Evolutionary conservation across 768 basidiomycete genomes (phyloP).

Genomic region (Russula emetica): DNA sequence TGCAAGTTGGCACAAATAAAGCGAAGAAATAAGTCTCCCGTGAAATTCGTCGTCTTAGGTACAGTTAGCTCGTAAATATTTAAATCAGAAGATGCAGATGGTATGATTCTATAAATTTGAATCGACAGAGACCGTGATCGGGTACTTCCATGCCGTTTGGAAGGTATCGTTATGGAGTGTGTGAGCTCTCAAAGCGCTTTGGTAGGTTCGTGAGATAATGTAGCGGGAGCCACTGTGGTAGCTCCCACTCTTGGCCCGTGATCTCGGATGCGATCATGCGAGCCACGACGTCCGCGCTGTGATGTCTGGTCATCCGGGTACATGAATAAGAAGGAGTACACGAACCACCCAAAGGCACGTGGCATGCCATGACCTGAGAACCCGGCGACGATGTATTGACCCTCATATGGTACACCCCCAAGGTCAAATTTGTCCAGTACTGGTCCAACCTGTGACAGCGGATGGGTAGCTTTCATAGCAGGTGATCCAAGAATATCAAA

Average conservation of each 20-base stretch:
- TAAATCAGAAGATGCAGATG: neutral
- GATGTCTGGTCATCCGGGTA: neutral
- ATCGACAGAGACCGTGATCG: neutral
- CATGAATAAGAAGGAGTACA: neutral
- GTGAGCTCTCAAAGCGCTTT: neutral
- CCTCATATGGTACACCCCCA: conserved; percentile 36
- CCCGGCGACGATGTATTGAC: conserved; percentile 70
- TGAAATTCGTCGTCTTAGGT: neutral
- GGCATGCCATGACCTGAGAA: conserved; percentile 82
- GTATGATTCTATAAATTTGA: neutral
- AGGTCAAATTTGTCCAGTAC: conserved; percentile 38
- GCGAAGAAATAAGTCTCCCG: neutral
- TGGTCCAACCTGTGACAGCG: conserved; percentile 52
- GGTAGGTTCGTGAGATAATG: conserved; percentile 34
- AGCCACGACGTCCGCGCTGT: conserved; percentile 58
- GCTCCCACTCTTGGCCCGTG: conserved; percentile 41
- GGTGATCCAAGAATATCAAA: neutral
- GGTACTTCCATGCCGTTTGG: neutral
- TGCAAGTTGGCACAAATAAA: neutral
- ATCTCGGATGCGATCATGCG: conserved; percentile 55
- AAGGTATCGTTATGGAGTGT: neutral
- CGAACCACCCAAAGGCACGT: conserved; percentile 65
- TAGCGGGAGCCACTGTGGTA: conserved; percentile 59
- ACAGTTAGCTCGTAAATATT: neutral
- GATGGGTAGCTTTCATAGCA: neutral